These are phyloP conservation scores for Rhodofomes roseus DNA, from an alignment of 1,284 basidiomycete species.

Conservation along the genomic window DNA sequence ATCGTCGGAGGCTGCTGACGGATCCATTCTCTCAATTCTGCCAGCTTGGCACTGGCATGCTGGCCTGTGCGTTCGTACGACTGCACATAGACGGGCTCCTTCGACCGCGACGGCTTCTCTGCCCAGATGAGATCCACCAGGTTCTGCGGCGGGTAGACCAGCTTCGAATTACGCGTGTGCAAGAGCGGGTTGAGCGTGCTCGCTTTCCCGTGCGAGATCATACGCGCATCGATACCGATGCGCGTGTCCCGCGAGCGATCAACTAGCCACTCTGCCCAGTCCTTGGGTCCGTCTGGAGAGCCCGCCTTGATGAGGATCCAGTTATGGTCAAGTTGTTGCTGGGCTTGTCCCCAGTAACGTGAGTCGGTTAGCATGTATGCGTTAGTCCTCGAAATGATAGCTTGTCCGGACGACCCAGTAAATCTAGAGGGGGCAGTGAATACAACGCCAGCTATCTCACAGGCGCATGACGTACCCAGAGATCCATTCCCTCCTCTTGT, in stretches of 20 bases:
- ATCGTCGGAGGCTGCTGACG: conserved; percentile 52
- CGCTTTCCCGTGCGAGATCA: conserved; percentile 77
- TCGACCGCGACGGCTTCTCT: conserved; percentile 66
- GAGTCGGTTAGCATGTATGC: conserved; percentile 85
- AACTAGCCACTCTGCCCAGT: conserved; percentile 80
- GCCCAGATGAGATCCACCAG: conserved; percentile 86
- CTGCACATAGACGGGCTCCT: conserved; percentile 73
- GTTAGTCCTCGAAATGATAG: conserved; percentile 63
- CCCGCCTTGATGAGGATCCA: conserved; percentile 80
- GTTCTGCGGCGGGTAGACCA: conserved; percentile 73
- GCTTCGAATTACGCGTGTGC: conserved; percentile 50
- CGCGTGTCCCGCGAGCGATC: conserved; percentile 50
- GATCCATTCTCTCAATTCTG: conserved; percentile 62
- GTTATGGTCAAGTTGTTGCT: conserved; percentile 69
- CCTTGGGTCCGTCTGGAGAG: conserved; percentile 48
- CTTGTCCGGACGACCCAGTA: conserved; percentile 82
- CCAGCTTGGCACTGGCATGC: conserved; percentile 56
- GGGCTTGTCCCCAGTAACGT: conserved; percentile 87
- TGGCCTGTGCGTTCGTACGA: conserved; percentile 69
- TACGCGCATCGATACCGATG: conserved; percentile 87
- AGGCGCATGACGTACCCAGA: conserved; percentile 57
- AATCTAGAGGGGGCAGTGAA: conserved; percentile 49
- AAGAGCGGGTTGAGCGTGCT: conserved; percentile 55
- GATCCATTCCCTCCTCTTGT: conserved; percentile 82
- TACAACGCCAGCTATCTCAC: not conserved